Base-by-base conservation (phyloP, 352 stramenopile genomes). In the Phytophthora megakarya region DNA sequence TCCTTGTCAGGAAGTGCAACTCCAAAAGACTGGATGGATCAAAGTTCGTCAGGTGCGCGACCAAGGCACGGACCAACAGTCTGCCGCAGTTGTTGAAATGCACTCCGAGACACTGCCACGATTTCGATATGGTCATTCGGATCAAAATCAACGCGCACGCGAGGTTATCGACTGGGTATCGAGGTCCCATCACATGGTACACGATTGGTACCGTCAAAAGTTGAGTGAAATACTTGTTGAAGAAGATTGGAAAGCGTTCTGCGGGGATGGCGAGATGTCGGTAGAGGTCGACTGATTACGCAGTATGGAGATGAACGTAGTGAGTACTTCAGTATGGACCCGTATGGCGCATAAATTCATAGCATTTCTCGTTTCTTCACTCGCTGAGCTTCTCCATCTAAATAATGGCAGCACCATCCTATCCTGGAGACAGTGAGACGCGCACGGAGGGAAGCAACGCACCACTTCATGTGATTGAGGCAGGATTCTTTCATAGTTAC, bases 11-110 rank as follows among this genome's bases (percentile, higher is more conserved):
- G 42, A 71, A 30, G 40, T 67, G 8, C 63, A 71, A 30, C 18
- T 71, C 13, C 42, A 71, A 28, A 71, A 62, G 35, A 53, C 63
- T 11, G 63, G 56, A 16, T 71, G 63, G 63, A 62, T 71, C 56
- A 67, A 51, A 67, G 63, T 71, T 46, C 42, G 48, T 5, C 42
- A 47, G 38, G 1, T 45, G 8, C 23, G n/a, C 3, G 15, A 11
- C 7, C 16, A 54, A 26, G 32, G 30, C 30, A 7, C 21, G 23
- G 37, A 54, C 13, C 39, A 56, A n/a, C 42, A 42, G 6, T 33
- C 44, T 22, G 52, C 33, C 12, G 33, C 48, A 15, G 32, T 67
- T 23, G 35, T 71, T 5, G 63, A 71, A 22, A 62, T 53, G 32
- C 56, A 71, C 37, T 40, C 63, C 3, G 49, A 71, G 37, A 53